phyloP scores from a whole-genome alignment of 2,329 filamentous ascomycete genomes.

The Sordariomycetes sp. region DNA sequence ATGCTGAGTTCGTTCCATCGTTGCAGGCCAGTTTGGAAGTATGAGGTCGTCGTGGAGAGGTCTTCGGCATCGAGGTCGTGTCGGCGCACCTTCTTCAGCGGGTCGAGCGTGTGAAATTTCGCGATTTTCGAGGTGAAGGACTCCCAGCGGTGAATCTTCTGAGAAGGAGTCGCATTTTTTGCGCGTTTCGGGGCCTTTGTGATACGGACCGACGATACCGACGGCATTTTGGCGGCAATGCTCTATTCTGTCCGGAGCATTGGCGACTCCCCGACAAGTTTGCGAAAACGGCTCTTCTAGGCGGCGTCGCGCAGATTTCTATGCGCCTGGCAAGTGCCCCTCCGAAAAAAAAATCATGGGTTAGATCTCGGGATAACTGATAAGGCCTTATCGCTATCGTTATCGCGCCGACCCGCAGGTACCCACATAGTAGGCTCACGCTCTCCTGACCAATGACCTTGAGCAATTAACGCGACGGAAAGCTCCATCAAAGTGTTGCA shows the following conservation, averaged over 20 bases:
- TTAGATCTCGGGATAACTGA: slow-evolving; percentile 19
- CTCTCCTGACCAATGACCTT: neutral
- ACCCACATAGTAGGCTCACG: neutral
- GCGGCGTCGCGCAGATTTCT: neutral
- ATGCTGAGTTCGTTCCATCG: slow-evolving; percentile 91
- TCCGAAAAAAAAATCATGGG: slow-evolving; percentile 19
- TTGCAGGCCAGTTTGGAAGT: slow-evolving; percentile 69
- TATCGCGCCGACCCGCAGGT: slow-evolving; percentile 15
- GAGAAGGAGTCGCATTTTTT: slow-evolving; percentile 58
- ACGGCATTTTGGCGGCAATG: slow-evolving; percentile 37
- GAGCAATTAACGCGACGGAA: neutral
- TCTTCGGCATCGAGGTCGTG: slow-evolving; percentile 73
- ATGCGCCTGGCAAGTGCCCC: neutral
- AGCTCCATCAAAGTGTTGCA: neutral
- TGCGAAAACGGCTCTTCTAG: neutral
- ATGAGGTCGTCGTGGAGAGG: slow-evolving; percentile 64
- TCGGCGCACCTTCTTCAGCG: slow-evolving; percentile 76
- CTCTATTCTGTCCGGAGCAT: neutral
- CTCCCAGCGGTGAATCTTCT: slow-evolving; percentile 81
- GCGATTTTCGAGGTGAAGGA: slow-evolving; percentile 82
- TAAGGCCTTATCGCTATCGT: slow-evolving; percentile 13
- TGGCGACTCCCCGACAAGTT: neutral
- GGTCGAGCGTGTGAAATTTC: slow-evolving; percentile 81
- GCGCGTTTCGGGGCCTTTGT: slow-evolving; percentile 51
- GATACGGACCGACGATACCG: slow-evolving; percentile 52